Conservation (phyloP, 192 early-diverging fungal species). For the Podila epigama region DNA sequence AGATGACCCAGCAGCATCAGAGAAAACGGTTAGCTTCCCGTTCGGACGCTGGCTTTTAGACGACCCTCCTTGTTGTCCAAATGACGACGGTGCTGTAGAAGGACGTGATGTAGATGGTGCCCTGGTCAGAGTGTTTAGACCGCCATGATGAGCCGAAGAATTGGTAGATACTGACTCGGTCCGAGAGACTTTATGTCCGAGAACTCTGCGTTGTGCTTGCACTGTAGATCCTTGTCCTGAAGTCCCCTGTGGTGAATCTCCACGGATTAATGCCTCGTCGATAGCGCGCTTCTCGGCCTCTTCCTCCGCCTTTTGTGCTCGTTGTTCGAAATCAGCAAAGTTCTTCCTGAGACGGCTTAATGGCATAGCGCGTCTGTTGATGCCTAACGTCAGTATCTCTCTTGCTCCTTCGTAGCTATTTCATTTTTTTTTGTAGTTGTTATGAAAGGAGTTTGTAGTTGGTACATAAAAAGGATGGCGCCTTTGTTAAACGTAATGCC, state of each 20-base stretch:
- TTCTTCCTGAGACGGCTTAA: constrained; percentile 62
- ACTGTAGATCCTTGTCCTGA: background rate
- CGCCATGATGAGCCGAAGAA: background rate
- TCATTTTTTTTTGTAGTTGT: too few species aligned
- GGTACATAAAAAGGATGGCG: too few species aligned
- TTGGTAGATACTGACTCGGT: background rate
- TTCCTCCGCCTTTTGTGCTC: constrained; percentile 67
- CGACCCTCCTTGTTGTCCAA: background rate
- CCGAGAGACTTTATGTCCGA: background rate
- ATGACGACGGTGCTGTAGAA: background rate
- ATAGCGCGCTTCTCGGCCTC: background rate
- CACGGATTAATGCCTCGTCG: background rate
- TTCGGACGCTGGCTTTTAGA: background rate
- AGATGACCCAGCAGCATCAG: constrained; percentile 12
- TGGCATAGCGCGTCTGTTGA: constrained; percentile 75
- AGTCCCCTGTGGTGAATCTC: background rate
- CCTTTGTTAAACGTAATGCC: too few species aligned
- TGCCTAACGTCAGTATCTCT: constrained; percentile 70
- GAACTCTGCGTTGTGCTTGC: background rate
- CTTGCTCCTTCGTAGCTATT: constrained; percentile 63
- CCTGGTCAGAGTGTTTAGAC: background rate
- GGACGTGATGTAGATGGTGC: too few species aligned
- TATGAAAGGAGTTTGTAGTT: too few species aligned
- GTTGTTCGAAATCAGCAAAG: constrained; percentile 7
- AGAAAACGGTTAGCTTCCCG: constrained; percentile 25